A percentile compares a stretch with the other conserved stretches of the same genome.
Conservation (phyloP, 352 stramenopile species). For the Pythium insidiosum region DNA sequence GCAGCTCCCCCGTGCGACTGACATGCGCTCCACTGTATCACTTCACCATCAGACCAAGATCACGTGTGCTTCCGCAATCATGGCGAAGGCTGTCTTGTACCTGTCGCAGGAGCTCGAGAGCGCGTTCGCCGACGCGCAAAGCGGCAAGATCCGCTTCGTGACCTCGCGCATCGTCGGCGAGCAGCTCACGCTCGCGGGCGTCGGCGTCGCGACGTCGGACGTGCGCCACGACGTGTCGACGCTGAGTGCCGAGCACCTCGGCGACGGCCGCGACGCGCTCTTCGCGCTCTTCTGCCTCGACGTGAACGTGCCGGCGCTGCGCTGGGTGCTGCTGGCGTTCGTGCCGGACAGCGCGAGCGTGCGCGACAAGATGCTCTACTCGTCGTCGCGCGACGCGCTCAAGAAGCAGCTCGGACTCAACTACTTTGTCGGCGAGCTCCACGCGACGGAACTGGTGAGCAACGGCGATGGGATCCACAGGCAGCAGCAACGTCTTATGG, state of each 20-base stretch:
- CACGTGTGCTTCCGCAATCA: slow-evolving; percentile 16
- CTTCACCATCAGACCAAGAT: not conserved
- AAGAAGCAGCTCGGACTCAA: slow-evolving; percentile 88
- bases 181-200: slow-evolving; percentile 43
- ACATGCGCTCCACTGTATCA: no score
- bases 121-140: slow-evolving; percentile 67
- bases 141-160: slow-evolving; percentile 57
- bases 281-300: slow-evolving; percentile 78
- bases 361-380: slow-evolving; percentile 90
- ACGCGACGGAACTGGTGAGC: slow-evolving; percentile 67
- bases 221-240: slow-evolving; percentile 27
- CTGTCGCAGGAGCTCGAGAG: slow-evolving; percentile 55
- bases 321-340: slow-evolving; percentile 77
- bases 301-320: slow-evolving; percentile 54
- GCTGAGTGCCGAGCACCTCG: slow-evolving; percentile 16
- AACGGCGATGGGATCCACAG: no score
- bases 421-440: slow-evolving; percentile 88
- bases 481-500: not conserved
- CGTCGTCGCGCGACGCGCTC: slow-evolving; percentile 84
- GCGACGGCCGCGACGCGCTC: slow-evolving; percentile 34
- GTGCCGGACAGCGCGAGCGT: slow-evolving; percentile 71
- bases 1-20: no score
- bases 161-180: slow-evolving; percentile 55
- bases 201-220: slow-evolving; percentile 30
- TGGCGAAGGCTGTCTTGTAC: slow-evolving; percentile 58